These are phyloP conservation scores for Cocos nucifera DNA, from an alignment of 176 grass and related monocot species.

Conservation along the genomic window DNA sequence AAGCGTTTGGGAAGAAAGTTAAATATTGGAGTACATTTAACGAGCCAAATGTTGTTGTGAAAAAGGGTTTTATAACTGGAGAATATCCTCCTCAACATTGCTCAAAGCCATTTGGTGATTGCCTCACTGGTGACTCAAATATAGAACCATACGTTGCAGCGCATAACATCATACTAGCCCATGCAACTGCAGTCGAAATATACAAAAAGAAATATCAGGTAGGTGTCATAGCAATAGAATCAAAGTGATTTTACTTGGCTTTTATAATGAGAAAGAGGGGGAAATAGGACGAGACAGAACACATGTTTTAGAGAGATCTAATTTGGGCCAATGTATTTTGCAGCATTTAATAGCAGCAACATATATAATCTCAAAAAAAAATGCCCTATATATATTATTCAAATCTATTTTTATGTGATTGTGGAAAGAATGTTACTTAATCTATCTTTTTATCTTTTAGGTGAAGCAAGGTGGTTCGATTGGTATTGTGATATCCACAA, in stretches of 20 bases:
- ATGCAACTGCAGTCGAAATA: slow-evolving; percentile 44
- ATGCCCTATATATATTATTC: too few species aligned
- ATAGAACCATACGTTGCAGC: slow-evolving; percentile 56
- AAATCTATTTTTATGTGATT: too few species aligned
- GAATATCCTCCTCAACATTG: slow-evolving; percentile 34
- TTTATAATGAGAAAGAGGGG: too few species aligned
- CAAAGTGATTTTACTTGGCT: too few species aligned
- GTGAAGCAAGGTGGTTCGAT: slow-evolving; percentile 43
- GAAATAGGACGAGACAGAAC: too few species aligned
- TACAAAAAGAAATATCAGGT: slow-evolving; percentile 55
- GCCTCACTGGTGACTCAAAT: slow-evolving; percentile 47
- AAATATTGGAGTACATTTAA: slow-evolving; percentile 58
- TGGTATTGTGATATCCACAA: slow-evolving; percentile 32
- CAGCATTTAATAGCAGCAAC: too few species aligned
- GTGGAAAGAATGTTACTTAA: too few species aligned
- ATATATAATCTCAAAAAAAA: too few species aligned
- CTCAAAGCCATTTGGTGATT: slow-evolving; percentile 46
- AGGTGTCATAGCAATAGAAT: slow-evolving; percentile 6
- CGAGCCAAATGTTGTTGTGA: slow-evolving; percentile 38
- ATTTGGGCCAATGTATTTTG: too few species aligned
- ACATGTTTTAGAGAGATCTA: too few species aligned
- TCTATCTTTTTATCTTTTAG: slow-evolving; percentile 4
- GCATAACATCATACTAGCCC: slow-evolving; percentile 68
- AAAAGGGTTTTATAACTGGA: slow-evolving; percentile 16
- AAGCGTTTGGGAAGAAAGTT: slow-evolving; percentile 58